These are phyloP conservation scores for Chlorophyllum brunneum DNA, from an alignment of 768 basidiomycete genomes.

Conservation along the genomic window DNA sequence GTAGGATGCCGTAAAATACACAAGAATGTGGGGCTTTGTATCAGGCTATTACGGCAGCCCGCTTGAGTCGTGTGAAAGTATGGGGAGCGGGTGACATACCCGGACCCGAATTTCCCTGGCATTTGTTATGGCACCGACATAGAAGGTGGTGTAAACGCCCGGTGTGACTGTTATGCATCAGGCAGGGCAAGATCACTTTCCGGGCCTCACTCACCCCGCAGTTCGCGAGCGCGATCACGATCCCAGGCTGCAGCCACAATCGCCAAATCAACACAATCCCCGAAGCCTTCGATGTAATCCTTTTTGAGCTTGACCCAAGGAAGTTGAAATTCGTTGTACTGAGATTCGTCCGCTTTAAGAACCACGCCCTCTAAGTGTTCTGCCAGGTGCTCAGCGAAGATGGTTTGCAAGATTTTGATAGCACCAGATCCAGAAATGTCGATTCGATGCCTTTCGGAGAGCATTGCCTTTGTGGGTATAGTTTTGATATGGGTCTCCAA, in stretches of 20 bases:
- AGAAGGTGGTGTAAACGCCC: constrained; percentile 73
- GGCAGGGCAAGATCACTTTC: no score
- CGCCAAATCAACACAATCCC: constrained; percentile 77
- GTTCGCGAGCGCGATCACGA: constrained; percentile 67
- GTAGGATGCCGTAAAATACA: constrained; percentile 77
- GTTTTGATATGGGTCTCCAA: constrained; percentile 55
- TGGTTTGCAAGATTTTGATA: constrained; percentile 26
- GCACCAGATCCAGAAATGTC: constrained; percentile 26
- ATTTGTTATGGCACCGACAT: constrained; percentile 66
- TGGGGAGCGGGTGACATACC: constrained; percentile 21
- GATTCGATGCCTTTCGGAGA: constrained; percentile 55
- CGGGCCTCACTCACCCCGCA: constrained; percentile 67
- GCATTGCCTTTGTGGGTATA: constrained; percentile 58
- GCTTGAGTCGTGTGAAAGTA: background rate
- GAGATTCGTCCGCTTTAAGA: constrained; percentile 67
- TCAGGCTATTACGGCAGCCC: constrained; percentile 28
- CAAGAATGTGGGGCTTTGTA: constrained; percentile 56
- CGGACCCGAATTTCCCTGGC: constrained; percentile 31
- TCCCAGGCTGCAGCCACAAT: constrained; percentile 81
- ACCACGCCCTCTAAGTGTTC: constrained; percentile 67
- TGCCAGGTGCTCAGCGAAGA: constrained; percentile 51
- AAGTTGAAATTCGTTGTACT: constrained; percentile 57
- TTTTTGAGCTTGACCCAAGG: constrained; percentile 89
- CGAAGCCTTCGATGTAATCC: constrained; percentile 84
- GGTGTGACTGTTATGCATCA: constrained; percentile 55